Conservation (phyloP, 345 rosid species). For the Viola odorata region DNA sequence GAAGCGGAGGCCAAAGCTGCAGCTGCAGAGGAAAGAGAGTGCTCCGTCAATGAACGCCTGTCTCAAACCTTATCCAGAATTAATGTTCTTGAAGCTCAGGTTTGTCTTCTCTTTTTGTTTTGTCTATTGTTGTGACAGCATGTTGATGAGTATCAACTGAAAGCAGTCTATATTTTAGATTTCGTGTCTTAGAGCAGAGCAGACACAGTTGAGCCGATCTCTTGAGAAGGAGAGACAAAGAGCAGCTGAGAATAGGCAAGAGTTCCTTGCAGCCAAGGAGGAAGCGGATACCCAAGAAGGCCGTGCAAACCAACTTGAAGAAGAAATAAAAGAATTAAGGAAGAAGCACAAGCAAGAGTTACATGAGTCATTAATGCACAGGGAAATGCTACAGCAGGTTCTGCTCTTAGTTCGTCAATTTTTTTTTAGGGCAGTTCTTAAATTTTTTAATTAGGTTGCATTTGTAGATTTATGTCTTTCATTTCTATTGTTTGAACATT, state of each 20-base stretch:
- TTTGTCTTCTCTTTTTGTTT: constrained; percentile 21
- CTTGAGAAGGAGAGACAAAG: constrained; percentile 98
- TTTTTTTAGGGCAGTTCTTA: too few relatives aligned
- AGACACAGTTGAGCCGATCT: constrained; percentile 83
- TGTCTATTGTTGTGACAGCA: constrained; percentile 9
- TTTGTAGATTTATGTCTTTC: too few relatives aligned
- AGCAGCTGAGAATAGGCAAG: constrained; percentile 96
- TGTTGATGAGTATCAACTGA: constrained; percentile 28
- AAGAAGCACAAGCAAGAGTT: constrained; percentile 84
- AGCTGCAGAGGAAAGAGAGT: constrained; percentile 88
- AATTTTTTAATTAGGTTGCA: too few relatives aligned
- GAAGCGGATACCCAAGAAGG: constrained; percentile 95
- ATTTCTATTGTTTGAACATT: too few relatives aligned
- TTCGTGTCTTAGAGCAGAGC: constrained; percentile 95
- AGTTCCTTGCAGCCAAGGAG: constrained; percentile 93
- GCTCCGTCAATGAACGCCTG: constrained; percentile 82
- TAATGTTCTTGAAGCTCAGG: constrained; percentile 99
- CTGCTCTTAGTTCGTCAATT: constrained; percentile 8
- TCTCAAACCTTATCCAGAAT: constrained; percentile 91
- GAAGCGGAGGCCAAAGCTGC: constrained; percentile 96
- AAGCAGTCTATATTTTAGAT: constrained; percentile 46
- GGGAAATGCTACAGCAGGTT: constrained; percentile 88
- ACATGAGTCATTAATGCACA: constrained; percentile 69
- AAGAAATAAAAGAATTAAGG: constrained; percentile 72
- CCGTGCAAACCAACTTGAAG: constrained; percentile 83